Base-by-base conservation (phyloP, 2,329 filamentous ascomycete genomes). In the Pseudogymnoascus sp. region DNA sequence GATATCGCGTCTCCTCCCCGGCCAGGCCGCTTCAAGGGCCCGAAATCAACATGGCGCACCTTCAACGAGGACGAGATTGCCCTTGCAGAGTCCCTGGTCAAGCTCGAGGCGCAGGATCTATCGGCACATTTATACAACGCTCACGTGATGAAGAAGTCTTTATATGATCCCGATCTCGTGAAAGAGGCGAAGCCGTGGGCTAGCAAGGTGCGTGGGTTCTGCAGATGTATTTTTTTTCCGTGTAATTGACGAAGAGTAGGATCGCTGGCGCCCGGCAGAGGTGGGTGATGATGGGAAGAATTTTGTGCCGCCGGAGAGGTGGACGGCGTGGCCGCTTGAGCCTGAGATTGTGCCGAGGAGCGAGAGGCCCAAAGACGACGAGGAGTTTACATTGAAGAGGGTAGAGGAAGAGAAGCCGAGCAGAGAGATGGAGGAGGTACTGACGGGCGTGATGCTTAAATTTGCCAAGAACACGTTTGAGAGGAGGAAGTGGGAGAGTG, bases 241-340 rank as follows among this genome's bases (percentile, higher is more conserved):
- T 3, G 28, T 57, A 13, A 21, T n/a, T 57, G 16, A 57, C 16
- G 5, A 60, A 31, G 64, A 67, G 19, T 34, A 65, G 51, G 72
- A 75, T 31, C 66, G 65, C 7, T 80, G 78, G 77, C 67, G 77
- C 28, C 75, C 72, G 36, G 25, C 72, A 63, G 62, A 72, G 70
- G 51, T 72, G 28, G 69, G 72, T 68, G 65, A 75, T 73, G 65
- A 71, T 71, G 62, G 23, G 21, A 57, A 60, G 43, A 51, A 31
- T 13, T 87, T 84, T 81, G 74, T 74, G 4, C 83, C 83, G 1
- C 79, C 83, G 0, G 84, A 82, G 65, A 68, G 73, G 4, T 97
- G 93, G 93, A 90, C 90, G 16, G 90, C 92, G 0, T 97, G 93
- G 93, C 93, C 93, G 4, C 74, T 96, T 71, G 80, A 80, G 19